Evolutionary conservation across 805 yeast species (phyloP), one percentile per base, ranked within the genome.

Genomic region (Sporopachydermia lactativora): DNA sequence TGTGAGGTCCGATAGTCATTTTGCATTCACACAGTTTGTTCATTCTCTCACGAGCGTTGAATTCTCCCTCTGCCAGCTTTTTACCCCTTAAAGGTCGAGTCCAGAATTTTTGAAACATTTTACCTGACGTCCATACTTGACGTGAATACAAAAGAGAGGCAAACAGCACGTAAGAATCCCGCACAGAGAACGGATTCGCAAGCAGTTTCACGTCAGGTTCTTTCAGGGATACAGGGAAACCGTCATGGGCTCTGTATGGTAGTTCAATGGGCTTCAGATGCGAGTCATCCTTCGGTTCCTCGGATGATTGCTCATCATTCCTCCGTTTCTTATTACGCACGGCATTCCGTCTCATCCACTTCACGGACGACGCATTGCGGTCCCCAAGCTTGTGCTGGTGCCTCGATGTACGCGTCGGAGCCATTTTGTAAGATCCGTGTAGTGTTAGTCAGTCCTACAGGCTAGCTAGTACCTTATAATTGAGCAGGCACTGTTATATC

Each of bases 11-110:
- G 16, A 81, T 66, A 6, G 66, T 64, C 60, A 86, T 59, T 1
- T 64, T 60, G 45, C 88, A 75, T 49, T 88, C 96, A 49, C 89
- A 75, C 42, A 92, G 62, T 54, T 85, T 86, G 44, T 85, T 79
- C 95, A 88, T 86, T 42, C 77, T 77, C 47, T 89, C 96, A 50
- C 94, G 64, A 3, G 82, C 79, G 52, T 72, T 74, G n/a, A 54
- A 59, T 50, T 61, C 69, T 35, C 60, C 58, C 42, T 65, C 68
- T 45, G 65, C 54, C 45, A 55, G 66, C 55, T 62, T 73, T 42
- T 66, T 68, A 46, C 77, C 70, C 41, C 76, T 58, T 43, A 75
- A 70, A 41, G 78, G 81, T 45, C 81, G 75, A 4, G 79, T 68
- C 95, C 96, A 89, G 50, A 77, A 84, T 38, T 80, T 65, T 44